Evolutionary conservation across 2,329 filamentous ascomycete species (phyloP), one percentile per base, ranked within the genome.

Genomic region (Hymenoscyphus occultus): DNA sequence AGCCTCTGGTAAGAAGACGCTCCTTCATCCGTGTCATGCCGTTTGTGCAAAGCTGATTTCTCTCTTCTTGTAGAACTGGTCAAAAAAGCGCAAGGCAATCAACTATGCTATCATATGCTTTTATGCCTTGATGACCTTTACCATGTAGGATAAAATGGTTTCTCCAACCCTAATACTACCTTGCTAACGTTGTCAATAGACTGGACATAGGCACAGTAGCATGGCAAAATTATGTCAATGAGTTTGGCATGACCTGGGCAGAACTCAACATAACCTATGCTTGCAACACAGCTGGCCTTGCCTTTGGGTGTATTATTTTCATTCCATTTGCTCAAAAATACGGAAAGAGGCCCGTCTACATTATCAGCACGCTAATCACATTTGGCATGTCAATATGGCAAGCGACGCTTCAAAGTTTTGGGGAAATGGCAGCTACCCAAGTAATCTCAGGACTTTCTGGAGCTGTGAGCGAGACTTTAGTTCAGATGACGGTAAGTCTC

Each of bases 271-370:
- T 81, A 61, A 78, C 77, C 2, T 80, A 78, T 62, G 83, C 81
- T 0, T 76, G 78, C 1, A 77, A 77, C 3, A 81, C 75, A 61
- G 81, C 76, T 1, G 74, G 75, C 0, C 71, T 83, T 0, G 77
- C 76, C 14, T 60, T 82, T 5, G 80, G 81, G 0, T 75, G 75
- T 28, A 62, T 82, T 3, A 39, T 82, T 9, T 72, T 83, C 45
- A 77, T 82, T 1, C 80, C 80, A 0, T 78, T 83, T 40, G 78
- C 78, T 1, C 71, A 80, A 60, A 82, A 81, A 57, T 82, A 76
- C 62, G 81, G 81, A 1, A 73, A 80, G 3, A 77, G 81, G 13
- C 78, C 79, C 1, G 67, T 82, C 0, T 83, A 82, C 64, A 65
- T 83, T 19, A 59, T 81, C 61, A 81, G 78, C 68, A 75, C 76